A percentile compares a stretch with the other conserved stretches of the same genome.
Conservation (phyloP, 2,329 filamentous ascomycete genomes). For the Colletotrichum tropicicola region DNA sequence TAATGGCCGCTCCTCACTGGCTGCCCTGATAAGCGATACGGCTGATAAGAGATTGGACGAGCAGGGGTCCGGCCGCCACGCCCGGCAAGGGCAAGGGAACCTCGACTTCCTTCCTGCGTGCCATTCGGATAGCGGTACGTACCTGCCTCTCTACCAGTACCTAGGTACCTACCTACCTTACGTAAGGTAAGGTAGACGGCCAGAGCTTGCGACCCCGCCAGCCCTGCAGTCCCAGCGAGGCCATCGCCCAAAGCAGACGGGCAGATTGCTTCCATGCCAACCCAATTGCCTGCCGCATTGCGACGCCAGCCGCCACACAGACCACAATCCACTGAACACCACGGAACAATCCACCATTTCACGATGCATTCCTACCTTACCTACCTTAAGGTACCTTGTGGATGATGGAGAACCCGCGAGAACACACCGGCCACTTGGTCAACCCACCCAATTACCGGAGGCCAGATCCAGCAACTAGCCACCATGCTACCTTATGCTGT, state of each 20-base stretch:
- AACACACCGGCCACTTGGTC: not conserved
- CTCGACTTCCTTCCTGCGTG: not conserved
- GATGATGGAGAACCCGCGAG: constrained; percentile 1
- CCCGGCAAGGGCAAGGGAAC: constrained; percentile 5
- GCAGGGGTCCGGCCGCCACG: not conserved
- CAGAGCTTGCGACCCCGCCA: no score
- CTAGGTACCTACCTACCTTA: not conserved
- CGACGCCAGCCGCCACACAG: not conserved
- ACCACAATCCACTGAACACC: constrained; percentile 1
- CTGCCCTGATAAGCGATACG: not conserved
- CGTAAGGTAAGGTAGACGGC: no score
- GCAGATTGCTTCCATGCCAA: not conserved
- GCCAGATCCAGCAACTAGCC: no score
- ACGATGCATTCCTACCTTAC: not conserved
- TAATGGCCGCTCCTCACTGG: constrained; percentile 8
- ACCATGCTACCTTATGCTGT: no score
- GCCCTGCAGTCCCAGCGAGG: no score
- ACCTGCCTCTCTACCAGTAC: no score
- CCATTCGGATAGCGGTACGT: constrained; percentile 5
- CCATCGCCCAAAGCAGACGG: no score
- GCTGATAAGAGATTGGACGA: constrained; percentile 18
- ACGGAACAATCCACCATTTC: no score
- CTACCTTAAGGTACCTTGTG: no score
- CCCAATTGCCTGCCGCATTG: constrained; percentile 7
- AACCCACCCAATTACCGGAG: not conserved